Evolutionary conservation across 495 filamentous ascomycete species (phyloP).

Genomic region (Pyronema omphalodes): DNA sequence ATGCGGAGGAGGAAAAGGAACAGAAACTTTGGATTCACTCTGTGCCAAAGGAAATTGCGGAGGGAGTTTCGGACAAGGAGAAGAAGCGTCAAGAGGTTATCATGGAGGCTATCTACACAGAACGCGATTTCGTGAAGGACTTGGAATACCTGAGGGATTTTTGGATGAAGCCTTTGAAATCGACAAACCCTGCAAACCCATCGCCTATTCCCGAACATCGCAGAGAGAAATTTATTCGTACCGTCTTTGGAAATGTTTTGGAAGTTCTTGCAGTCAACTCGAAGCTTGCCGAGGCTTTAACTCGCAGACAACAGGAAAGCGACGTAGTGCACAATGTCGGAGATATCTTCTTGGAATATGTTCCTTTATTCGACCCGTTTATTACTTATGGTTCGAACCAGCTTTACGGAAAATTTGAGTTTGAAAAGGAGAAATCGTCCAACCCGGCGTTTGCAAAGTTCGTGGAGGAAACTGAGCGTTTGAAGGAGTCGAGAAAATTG

Average conservation of each 20-base stretch:
- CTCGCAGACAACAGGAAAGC: constrained; percentile 71
- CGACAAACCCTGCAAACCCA: constrained; percentile 39
- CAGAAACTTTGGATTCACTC: constrained; percentile 99
- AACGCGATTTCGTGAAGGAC: constrained; percentile 98
- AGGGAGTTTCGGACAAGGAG: constrained; percentile 70
- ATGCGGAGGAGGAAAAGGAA: constrained; percentile 76
- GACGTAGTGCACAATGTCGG: constrained; percentile 79
- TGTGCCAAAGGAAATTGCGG: constrained; percentile 84
- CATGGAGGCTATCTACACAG: constrained; percentile 96
- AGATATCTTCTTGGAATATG: constrained; percentile 85
- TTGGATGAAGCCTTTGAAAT: constrained; percentile 87
- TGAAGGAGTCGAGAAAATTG: constrained; percentile 90
- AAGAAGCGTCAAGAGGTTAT: constrained; percentile 98
- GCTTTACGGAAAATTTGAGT: constrained; percentile 91
- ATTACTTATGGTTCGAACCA: constrained; percentile 95
- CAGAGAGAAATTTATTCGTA: constrained; percentile 77
- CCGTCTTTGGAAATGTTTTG: constrained; percentile 88
- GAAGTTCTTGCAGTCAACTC: constrained; percentile 88
- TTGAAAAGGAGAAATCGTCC: constrained; percentile 80
- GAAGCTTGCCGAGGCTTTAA: constrained; percentile 66
- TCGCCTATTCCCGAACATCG: constrained; percentile 81
- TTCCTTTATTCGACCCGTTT: constrained; percentile 84
- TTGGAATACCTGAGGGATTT: constrained; percentile 95
- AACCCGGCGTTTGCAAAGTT: constrained; percentile 79
- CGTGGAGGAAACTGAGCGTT: constrained; percentile 88